A percentile compares a stretch with the other conserved stretches of the same genome.
Evolutionary conservation across 2,329 filamentous ascomycete genomes (phyloP).

Genomic region (Xylariaceae sp.): DNA sequence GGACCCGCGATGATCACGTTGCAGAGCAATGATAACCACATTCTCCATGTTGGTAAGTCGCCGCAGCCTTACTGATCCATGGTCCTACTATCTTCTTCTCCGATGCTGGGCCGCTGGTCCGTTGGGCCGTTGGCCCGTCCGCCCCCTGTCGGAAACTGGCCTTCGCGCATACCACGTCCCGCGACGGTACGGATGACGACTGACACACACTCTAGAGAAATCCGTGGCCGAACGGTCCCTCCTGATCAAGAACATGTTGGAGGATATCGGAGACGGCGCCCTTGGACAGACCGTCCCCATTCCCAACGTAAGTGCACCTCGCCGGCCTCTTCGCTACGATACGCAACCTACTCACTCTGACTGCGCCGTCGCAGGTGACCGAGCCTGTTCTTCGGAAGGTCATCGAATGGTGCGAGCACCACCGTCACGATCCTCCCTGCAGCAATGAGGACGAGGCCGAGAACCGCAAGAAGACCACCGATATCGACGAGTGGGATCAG

Average conservation of each 20-base stretch:
- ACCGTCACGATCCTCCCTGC: constrained; percentile 81
- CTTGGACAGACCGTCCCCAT: constrained; percentile 74
- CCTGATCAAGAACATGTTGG: constrained; percentile 97
- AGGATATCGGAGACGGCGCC: constrained; percentile 71
- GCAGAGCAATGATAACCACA: constrained; percentile 46
- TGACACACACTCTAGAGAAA: constrained; percentile 53
- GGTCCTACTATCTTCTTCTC: background rate
- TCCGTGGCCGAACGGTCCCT: constrained; percentile 84
- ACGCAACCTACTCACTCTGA: constrained; percentile 13
- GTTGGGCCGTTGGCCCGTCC: too few species aligned
- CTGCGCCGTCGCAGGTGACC: constrained; percentile 59
- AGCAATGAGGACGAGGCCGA: constrained; percentile 85
- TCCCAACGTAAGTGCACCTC: constrained; percentile 59
- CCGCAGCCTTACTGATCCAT: background rate
- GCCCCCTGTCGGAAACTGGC: background rate
- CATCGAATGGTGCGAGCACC: constrained; percentile 95
- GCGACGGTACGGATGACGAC: constrained; percentile 17
- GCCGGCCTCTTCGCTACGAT: background rate
- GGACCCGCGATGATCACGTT: constrained; percentile 40
- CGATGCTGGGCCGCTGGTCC: too few species aligned
- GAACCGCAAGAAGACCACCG: constrained; percentile 94
- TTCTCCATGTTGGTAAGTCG: constrained; percentile 44
- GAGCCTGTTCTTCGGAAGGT: constrained; percentile 93
- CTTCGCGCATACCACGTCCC: background rate
- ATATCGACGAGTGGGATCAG: constrained; percentile 99